Conservation (phyloP, 495 filamentous ascomycete genomes). For the Penicillium egyptiacum region DNA sequence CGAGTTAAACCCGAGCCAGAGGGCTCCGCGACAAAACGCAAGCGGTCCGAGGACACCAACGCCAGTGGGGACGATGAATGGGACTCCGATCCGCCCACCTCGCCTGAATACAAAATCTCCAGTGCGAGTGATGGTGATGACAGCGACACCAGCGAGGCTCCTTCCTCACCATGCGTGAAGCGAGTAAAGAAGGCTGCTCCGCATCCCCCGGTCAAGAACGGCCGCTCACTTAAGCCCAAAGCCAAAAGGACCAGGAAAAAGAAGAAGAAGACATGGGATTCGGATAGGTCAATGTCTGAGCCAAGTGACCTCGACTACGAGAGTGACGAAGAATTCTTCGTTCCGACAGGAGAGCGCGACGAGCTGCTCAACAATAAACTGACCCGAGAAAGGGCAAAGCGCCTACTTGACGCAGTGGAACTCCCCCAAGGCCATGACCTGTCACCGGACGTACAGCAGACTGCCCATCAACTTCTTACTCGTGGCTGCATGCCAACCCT, state of each 20-base stretch:
- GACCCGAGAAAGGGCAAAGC: conserved; percentile 31
- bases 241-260: neutral
- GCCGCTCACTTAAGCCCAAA: neutral
- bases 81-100: neutral
- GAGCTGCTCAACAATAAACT: conserved; percentile 32
- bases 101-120: neutral
- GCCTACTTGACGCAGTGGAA: conserved; percentile 28
- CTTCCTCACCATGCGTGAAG: neutral
- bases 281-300: neutral
- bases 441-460: conserved; percentile 50
- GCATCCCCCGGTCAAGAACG: neutral
- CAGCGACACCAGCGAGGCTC: conserved; percentile 6
- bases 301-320: conserved; percentile 1
- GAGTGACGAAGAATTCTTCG: conserved; percentile 6
- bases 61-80: neutral
- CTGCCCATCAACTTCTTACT: conserved; percentile 55
- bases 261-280: neutral
- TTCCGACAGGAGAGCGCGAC: conserved; percentile 24
- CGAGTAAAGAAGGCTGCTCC: neutral
- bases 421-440: conserved; percentile 35
- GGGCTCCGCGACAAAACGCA: neutral
- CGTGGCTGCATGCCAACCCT: conserved; percentile 62
- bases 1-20: neutral
- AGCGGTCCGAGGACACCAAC: neutral
- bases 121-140: conserved; percentile 2